Evolutionary conservation across 805 yeast species (phyloP).

Genomic region (Hanseniaspora meyeri): DNA sequence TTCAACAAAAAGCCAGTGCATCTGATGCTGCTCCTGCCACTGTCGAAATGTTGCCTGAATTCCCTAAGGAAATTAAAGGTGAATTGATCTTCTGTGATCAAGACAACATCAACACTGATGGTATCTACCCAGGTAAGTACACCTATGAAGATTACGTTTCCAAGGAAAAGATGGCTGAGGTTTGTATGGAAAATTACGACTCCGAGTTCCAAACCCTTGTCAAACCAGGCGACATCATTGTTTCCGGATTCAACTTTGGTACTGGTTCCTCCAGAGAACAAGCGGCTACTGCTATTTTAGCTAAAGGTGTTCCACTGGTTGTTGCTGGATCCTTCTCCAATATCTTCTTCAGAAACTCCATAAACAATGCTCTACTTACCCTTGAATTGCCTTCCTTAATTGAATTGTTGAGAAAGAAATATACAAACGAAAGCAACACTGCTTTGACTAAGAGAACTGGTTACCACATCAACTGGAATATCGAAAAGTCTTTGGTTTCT

Average conservation of each 20-base stretch:
- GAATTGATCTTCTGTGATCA: conserved; percentile 93
- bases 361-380: conserved; percentile 89
- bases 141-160: conserved; percentile 97
- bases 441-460: conserved; percentile 93
- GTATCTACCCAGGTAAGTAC: conserved; percentile 97
- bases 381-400: conserved; percentile 86
- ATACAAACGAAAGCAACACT: conserved; percentile 33
- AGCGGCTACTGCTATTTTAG: conserved; percentile 96
- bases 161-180: conserved; percentile 92
- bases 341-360: conserved; percentile 88
- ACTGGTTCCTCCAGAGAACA: conserved; percentile 98
- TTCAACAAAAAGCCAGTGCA: conserved; percentile 25
- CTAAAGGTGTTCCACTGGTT: conserved; percentile 82
- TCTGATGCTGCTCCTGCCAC: conserved; percentile 27
- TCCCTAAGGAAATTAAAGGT: conserved; percentile 80
- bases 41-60: conserved; percentile 75
- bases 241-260: conserved; percentile 92
- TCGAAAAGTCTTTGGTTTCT: conserved; percentile 65
- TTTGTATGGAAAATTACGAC: conserved; percentile 98
- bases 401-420: conserved; percentile 59
- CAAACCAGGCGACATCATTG: conserved; percentile 74
- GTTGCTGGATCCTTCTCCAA: conserved; percentile 97
- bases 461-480: conserved; percentile 87
- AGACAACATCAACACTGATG: conserved; percentile 93
- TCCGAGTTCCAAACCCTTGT: conserved; percentile 73